These are phyloP conservation scores for Colletotrichum orbiculare DNA, from an alignment of 2,329 filamentous ascomycete species.

Conservation along the genomic window DNA sequence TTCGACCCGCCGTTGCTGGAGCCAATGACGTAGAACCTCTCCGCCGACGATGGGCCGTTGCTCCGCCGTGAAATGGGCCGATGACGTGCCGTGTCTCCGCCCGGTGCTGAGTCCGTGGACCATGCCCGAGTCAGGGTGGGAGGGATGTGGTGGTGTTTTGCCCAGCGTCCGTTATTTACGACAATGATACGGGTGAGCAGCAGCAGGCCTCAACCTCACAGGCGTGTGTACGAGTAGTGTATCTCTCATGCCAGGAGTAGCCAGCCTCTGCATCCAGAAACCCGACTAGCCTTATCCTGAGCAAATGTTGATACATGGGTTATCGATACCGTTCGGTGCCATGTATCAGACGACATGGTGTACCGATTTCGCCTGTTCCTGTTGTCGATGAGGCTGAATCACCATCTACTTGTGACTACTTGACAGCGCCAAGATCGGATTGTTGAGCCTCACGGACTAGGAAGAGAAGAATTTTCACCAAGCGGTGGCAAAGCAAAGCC, in stretches of 20 bases:
- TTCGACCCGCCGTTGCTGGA: slow-evolving; percentile 28
- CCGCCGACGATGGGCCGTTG: slow-evolving; percentile 31
- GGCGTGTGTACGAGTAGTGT: not conserved
- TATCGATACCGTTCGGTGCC: slow-evolving; percentile 6
- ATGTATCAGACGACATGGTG: slow-evolving; percentile 20
- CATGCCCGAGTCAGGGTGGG: slow-evolving; percentile 30
- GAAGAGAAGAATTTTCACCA: not conserved
- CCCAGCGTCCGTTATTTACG: too few species aligned
- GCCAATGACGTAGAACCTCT: slow-evolving; percentile 35
- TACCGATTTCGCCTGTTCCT: not conserved
- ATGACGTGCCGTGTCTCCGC: slow-evolving; percentile 36
- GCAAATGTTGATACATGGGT: slow-evolving; percentile 1
- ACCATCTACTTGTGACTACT: not conserved
- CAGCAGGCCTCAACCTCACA: slow-evolving; percentile 14
- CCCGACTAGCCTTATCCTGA: slow-evolving; percentile 4
- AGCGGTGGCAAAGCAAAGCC: slow-evolving; percentile 11
- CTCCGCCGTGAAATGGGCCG: slow-evolving; percentile 32
- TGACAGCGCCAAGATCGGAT: not conserved
- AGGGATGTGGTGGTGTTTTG: too few species aligned
- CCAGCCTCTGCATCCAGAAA: not conserved
- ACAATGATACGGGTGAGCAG: too few species aligned
- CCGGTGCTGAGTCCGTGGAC: slow-evolving; percentile 27
- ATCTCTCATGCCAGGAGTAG: too few species aligned
- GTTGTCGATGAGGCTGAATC: slow-evolving; percentile 11
- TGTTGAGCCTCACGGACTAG: slow-evolving; percentile 18